Evolutionary conservation across 176 grass and related monocot species (phyloP), one percentile per base, ranked within the genome.

Genomic region (Avena eriantha): DNA sequence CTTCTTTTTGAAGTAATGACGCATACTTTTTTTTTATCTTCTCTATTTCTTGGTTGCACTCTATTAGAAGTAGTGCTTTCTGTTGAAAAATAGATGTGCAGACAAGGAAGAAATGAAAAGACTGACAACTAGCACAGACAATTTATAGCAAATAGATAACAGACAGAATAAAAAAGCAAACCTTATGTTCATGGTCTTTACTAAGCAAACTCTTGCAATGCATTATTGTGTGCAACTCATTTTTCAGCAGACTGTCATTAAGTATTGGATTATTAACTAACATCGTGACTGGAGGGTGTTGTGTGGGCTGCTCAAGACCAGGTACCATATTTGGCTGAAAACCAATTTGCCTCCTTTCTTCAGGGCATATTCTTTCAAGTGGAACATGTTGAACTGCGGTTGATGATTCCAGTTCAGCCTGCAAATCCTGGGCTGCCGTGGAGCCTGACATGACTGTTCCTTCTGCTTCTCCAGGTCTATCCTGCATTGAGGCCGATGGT

Each of bases 1-100:
- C 89, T 48, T 90, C 58, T 78, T 93, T 83, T 73, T 95, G 53
- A 76, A 93, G 80, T 79, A 93, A 84, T 48, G 64, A 85, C 63
- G 90, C 90, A 89, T 95, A 98, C 75, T 89, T 95, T 16, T 39
- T 86, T 73, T 82, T 92, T 79, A 95, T 43, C 63, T 77, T 93
- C 67, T 93, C 88, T 10, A 95, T 60, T 78, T 98, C 93, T 95
- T 90, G 83, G 61, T 81, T 87, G 84, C 86, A 87, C 54, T 90
- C 87, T 9, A 26, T 74, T 78, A 59, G 64, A 81, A 95, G 79
- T 85, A 82, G 83, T 58, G 80, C 10, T 87, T 83, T 93, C 95
- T 98, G 89, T 85, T 46, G 60, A 89, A 12, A 64, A 47, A 15
- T 85, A 73, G 39, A 82, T 85, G 23, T 63, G 12, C 47, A 78